Evolutionary conservation across 257 asterid species (phyloP), one percentile per base, ranked within the genome.

Genomic region (Solanum pinnatisectum): DNA sequence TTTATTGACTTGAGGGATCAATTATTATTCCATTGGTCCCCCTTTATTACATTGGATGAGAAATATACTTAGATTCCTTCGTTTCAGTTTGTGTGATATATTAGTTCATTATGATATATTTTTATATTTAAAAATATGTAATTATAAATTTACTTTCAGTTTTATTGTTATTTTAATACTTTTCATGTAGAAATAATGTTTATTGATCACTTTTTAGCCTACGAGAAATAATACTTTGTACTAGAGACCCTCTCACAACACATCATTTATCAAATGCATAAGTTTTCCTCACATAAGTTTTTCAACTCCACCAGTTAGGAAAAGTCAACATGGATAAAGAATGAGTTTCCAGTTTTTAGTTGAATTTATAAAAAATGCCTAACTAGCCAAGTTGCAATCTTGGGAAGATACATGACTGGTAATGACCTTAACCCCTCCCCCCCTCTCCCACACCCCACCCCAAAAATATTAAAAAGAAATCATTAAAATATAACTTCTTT

Each of bases 341-440:
- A 77, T 39, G 60, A n/a, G 23, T 39, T 40, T 74, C 82, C 36
- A 74, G 30, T 10, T 76, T 74, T 8, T 39, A 74, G 22, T 12
- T 76, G 56, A 37, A 23, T 3, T 37, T 39, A 8, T 68, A 5
- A 76, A 76, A 76, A 6, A 23, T 37, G 5, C 33, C 59, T 77
- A 39, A 77, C 23, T 37, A 40, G 84, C 35, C 59, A 77, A n/a
- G 35, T 37, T 77, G 84, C 60, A 77, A 77, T 77, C 36, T 77
- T 77, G 59, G 60, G 33, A 77, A 77, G 35, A 2, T 33, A 20
- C 65, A 56, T 3, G 25, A 56, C 65, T 56, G 10, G 65, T 56
- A 25, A 32, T 70, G 78, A 73, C 27, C 83, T 73, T 44, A 74
- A 35, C 81, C 16, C 4, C 15, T 39, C 8, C 36, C 3, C 25